Percentiles rank a stretch among this genome's conserved stretches.
phyloP scores from a whole-genome alignment of 305 asterid genomes.

The Caryopteris hybrid region DNA sequence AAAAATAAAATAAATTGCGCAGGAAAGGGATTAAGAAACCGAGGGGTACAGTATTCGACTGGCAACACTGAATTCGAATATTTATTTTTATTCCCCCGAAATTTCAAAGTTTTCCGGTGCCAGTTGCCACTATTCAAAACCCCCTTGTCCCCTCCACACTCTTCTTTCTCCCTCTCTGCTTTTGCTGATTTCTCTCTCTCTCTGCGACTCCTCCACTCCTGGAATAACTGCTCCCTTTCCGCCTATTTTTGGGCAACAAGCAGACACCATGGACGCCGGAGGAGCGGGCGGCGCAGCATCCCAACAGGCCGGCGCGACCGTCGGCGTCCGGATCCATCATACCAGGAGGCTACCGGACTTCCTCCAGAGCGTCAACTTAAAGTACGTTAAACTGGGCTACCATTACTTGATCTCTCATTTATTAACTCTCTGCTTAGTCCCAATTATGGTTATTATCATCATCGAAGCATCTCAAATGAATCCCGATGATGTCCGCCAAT shows the following conservation, averaged over 20 bases:
- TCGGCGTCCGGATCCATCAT: conserved; percentile 64
- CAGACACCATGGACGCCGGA: conserved; percentile 26
- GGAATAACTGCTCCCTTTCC: neutral
- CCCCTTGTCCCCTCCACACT: too few relatives aligned
- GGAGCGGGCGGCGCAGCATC: conserved; percentile 31
- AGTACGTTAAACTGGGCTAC: conserved; percentile 86
- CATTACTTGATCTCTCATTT: conserved; percentile 82
- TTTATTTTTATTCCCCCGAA: neutral
- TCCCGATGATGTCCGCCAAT: conserved; percentile 58
- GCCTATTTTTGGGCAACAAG: neutral
- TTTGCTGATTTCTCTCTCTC: neutral
- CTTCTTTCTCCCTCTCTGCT: conserved; percentile 1
- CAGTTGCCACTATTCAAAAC: neutral
- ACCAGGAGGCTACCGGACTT: conserved; percentile 72
- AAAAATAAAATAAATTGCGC: neutral
- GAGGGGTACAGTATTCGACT: too few relatives aligned
- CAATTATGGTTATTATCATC: conserved; percentile 48
- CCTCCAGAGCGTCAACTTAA: conserved; percentile 78
- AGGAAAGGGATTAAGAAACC: too few relatives aligned
- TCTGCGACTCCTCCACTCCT: neutral
- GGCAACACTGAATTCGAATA: neutral
- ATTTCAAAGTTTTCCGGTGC: neutral
- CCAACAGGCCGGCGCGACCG: conserved; percentile 15
- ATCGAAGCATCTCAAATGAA: conserved; percentile 68
- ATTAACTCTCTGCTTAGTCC: conserved; percentile 61